Evolutionary conservation across 2,329 filamentous ascomycete genomes (phyloP).

Genomic region (Botrytis squamosa): DNA sequence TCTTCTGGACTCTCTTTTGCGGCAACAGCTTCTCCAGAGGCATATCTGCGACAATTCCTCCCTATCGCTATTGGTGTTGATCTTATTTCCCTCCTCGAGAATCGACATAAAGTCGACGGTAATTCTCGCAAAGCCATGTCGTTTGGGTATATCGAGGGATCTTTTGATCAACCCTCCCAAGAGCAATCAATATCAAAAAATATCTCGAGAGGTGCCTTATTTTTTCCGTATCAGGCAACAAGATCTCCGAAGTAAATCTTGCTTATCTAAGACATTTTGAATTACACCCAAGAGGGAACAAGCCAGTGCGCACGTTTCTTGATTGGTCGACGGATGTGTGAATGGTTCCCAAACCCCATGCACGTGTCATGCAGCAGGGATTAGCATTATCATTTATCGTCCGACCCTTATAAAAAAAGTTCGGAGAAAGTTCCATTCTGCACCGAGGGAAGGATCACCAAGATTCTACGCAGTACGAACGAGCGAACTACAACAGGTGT

Average conservation of each 20-base stretch:
- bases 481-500: background rate
- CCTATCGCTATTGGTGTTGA: constrained; percentile 15
- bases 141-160: constrained; percentile 2
- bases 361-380: background rate
- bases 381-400: background rate
- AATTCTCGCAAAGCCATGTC: constrained; percentile 40
- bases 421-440: background rate
- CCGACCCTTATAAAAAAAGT: background rate
- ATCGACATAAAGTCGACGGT: constrained; percentile 34
- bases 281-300: background rate
- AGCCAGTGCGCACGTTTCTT: background rate
- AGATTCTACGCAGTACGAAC: background rate
- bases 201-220: constrained; percentile 9
- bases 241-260: background rate
- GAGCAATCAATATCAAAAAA: constrained; percentile 5
- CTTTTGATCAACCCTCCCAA: background rate
- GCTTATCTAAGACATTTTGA: background rate
- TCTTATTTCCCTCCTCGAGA: constrained; percentile 31
- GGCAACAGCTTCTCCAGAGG: constrained; percentile 33
- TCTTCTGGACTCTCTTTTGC: constrained; percentile 31
- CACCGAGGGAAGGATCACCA: background rate
- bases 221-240: background rate
- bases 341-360: background rate
- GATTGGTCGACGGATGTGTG: background rate
- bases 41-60: constrained; percentile 33